Percentiles rank a stretch among this genome's conserved stretches.
phyloP scores from a whole-genome alignment of 2,329 filamentous ascomycete genomes.

The Aspergillus pseudoterreus region DNA sequence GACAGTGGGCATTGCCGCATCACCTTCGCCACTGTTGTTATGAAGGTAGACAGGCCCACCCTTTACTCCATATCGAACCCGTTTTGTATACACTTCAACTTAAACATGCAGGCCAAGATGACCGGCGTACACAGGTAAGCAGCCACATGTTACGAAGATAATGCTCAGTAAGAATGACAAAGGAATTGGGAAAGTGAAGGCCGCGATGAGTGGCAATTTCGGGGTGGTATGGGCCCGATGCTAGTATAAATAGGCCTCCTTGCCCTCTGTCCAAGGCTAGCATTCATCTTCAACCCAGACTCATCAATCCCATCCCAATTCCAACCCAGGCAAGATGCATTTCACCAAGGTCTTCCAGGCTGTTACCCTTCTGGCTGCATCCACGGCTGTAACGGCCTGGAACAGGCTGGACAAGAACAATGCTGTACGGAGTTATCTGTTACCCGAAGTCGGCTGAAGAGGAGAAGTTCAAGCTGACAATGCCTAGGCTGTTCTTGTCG shows the following conservation, averaged over 20 bases:
- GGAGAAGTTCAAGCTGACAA: background rate
- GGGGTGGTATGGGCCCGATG: background rate
- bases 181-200: background rate
- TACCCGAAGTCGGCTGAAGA: too few relatives aligned
- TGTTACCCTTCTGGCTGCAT: conserved; percentile 15
- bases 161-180: background rate
- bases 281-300: background rate
- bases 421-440: conserved; percentile 11
- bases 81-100: background rate
- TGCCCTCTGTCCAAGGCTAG: background rate
- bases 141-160: background rate
- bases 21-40: background rate
- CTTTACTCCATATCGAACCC: background rate
- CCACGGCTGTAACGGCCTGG: conserved; percentile 19
- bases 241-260: background rate
- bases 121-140: background rate
- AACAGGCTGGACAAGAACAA: conserved; percentile 25
- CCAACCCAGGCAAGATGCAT: conserved; percentile 2
- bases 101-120: background rate
- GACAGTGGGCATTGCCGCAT: background rate
- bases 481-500: conserved; percentile 24
- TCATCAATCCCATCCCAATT: background rate
- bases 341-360: conserved; percentile 24
- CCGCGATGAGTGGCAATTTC: background rate
- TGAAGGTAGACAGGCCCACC: background rate